phyloP scores from a whole-genome alignment of 768 basidiomycete species.

The Butyriboletus loyo region DNA sequence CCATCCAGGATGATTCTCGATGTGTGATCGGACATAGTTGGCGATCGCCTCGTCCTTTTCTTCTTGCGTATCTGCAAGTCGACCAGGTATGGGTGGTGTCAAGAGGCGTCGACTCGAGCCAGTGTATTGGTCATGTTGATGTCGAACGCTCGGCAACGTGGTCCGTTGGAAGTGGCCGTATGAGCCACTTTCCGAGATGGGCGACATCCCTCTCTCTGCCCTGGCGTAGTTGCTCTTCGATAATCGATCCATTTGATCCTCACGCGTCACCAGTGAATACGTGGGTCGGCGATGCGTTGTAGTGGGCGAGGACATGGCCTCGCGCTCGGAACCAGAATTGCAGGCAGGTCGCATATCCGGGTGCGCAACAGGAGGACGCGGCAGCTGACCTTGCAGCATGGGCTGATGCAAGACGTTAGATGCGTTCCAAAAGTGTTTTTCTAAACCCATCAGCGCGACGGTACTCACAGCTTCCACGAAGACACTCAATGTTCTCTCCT shows the following conservation, averaged over 20 bases:
- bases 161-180: constrained; percentile 16
- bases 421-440: neutral
- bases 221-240: constrained; percentile 21
- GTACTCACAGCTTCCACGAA: constrained; percentile 56
- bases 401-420: constrained; percentile 22
- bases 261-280: constrained; percentile 22
- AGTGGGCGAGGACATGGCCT: constrained; percentile 2
- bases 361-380: constrained; percentile 17
- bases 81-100: constrained; percentile 28
- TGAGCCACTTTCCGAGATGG: constrained; percentile 17
- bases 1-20: constrained; percentile 47
- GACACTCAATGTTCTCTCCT: constrained; percentile 53
- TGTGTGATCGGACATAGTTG: constrained; percentile 40
- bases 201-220: constrained; percentile 7
- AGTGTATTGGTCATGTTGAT: neutral
- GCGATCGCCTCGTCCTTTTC: constrained; percentile 42
- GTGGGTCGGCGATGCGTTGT: neutral
- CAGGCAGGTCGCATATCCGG: constrained; percentile 4
- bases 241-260: constrained; percentile 26
- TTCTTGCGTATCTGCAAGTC: constrained; percentile 34
- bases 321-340: constrained; percentile 23
- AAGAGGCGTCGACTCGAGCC: constrained; percentile 4
- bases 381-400: constrained; percentile 24
- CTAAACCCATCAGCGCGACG: neutral
- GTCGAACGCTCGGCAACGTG: constrained; percentile 5